Evolutionary conservation across 2,329 filamentous ascomycete species (phyloP).

Genomic region (Dothistroma septosporum): DNA sequence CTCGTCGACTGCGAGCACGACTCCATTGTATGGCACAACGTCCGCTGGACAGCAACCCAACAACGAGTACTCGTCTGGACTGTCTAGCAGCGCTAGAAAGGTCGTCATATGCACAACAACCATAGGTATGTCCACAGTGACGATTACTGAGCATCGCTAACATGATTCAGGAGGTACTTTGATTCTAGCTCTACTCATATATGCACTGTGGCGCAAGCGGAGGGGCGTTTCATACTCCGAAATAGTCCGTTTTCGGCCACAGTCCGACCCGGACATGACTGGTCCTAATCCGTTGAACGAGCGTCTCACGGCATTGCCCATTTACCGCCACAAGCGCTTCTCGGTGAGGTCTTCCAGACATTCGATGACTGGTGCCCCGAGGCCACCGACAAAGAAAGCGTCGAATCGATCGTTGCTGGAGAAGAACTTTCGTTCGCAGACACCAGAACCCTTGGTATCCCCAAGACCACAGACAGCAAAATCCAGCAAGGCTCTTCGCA

Average conservation of each 20-base stretch:
- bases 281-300: constrained; percentile 7
- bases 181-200: constrained; percentile 13
- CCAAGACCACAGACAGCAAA: not conserved
- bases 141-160: not conserved
- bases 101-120: constrained; percentile 24
- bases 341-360: constrained; percentile 26
- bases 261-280: constrained; percentile 18
- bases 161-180: not conserved
- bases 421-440: not conserved
- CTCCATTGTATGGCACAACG: not conserved
- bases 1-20: not conserved
- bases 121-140: constrained; percentile 19
- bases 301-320: constrained; percentile 22
- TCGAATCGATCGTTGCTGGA: not conserved
- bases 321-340: constrained; percentile 25
- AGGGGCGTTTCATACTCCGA: constrained; percentile 25
- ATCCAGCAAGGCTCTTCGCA: not conserved
- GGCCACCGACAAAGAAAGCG: not conserved
- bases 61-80: constrained; percentile 2
- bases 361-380: not conserved
- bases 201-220: constrained; percentile 22
- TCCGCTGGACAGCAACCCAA: not conserved
- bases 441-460: not conserved
- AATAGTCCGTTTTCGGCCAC: constrained; percentile 24
- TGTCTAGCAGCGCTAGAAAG: constrained; percentile 17